Percentiles rank a stretch among this genome's conserved stretches.
phyloP scores from a whole-genome alignment of 352 stramenopile species.

The Globisporangium carolinianum region DNA sequence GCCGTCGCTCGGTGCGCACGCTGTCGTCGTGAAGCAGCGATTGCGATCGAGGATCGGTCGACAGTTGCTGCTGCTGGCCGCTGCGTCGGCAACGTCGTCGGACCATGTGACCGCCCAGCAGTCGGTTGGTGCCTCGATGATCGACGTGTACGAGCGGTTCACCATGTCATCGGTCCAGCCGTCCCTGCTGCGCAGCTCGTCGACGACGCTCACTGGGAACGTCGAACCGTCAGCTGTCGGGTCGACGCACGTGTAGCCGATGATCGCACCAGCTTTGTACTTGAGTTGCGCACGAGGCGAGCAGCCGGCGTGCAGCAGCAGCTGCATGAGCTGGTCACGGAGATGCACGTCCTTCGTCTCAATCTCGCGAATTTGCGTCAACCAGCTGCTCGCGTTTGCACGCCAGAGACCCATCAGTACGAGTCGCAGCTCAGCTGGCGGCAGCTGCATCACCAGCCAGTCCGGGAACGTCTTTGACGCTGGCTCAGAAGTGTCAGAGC shows the following conservation, averaged over 20 bases:
- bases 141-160: background rate
- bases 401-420: constrained; percentile 6
- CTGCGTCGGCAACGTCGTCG: constrained; percentile 1
- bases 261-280: constrained; percentile 3
- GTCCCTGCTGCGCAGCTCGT: too few species aligned
- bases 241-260: constrained; percentile 5
- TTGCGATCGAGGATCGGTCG: constrained; percentile 7
- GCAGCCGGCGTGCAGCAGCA: constrained; percentile 10
- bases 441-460: constrained; percentile 9
- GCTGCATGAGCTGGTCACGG: constrained; percentile 9
- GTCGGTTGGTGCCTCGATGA: constrained; percentile 2
- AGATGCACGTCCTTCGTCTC: constrained; percentile 1
- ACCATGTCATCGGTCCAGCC: too few species aligned
- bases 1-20: constrained; percentile 7
- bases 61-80: constrained; percentile 5
- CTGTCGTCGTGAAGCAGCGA: constrained; percentile 4
- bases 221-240: too few species aligned
- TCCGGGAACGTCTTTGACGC: constrained; percentile 3
- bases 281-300: constrained; percentile 6
- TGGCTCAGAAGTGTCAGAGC: background rate
- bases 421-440: constrained; percentile 6
- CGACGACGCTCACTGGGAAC: too few species aligned
- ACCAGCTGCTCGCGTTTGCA: constrained; percentile 1
- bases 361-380: constrained; percentile 5
- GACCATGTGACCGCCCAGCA: constrained; percentile 9